Percentiles rank a stretch among this genome's conserved stretches.
Conservation (phyloP, 2,329 filamentous ascomycete genomes). For the Pseudogymnoascus sp. region DNA sequence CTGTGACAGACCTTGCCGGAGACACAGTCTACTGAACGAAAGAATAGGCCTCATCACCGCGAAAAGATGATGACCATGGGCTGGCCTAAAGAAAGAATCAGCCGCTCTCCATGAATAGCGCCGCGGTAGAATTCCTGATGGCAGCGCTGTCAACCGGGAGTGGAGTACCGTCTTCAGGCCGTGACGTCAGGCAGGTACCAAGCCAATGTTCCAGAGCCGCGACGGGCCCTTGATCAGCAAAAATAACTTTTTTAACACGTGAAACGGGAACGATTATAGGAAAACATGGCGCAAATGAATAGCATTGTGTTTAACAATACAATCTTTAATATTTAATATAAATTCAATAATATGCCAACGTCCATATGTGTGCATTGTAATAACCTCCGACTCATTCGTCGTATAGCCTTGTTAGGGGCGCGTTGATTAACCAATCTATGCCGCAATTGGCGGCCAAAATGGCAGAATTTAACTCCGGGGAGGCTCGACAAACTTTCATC, state of each 20-base stretch:
- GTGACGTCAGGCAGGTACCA: slow-evolving; percentile 6
- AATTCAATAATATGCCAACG: not conserved
- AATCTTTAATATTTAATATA: not conserved
- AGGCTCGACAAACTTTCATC: slow-evolving; percentile 11
- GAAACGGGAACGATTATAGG: not conserved
- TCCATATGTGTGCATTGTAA: not conserved
- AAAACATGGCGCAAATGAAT: not conserved
- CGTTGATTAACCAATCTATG: slow-evolving; percentile 3
- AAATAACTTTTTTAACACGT: not conserved
- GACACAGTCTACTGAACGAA: not conserved
- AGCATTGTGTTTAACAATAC: not conserved
- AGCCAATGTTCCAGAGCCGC: not conserved
- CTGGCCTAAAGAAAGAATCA: not conserved
- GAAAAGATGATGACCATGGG: not conserved
- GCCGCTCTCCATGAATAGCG: not conserved
- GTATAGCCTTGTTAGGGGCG: slow-evolving; percentile 24
- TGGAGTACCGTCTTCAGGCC: not conserved
- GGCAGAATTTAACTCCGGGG: not conserved
- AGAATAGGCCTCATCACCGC: slow-evolving; percentile 6
- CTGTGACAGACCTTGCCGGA: not conserved
- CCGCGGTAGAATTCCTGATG: not conserved
- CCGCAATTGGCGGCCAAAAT: slow-evolving; percentile 16
- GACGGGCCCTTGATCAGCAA: not conserved
- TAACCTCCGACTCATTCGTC: slow-evolving; percentile 16
- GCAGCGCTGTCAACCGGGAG: not conserved